Evolutionary conservation across 2,329 filamentous ascomycete species (phyloP), one percentile per base, ranked within the genome.

Genomic region (Gnomoniopsis smithogilvyi): DNA sequence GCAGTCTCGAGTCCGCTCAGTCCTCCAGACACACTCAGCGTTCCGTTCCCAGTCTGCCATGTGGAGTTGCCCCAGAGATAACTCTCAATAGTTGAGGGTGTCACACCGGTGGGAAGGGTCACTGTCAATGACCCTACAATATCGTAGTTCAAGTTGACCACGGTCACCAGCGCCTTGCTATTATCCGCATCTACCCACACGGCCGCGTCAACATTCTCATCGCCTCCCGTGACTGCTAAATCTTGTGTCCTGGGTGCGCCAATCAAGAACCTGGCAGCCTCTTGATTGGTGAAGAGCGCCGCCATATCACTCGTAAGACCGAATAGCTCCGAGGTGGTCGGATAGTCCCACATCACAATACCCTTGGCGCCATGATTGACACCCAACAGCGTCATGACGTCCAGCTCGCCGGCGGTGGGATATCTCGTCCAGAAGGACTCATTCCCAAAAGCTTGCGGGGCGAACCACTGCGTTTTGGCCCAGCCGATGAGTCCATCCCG

Each of bases 331-430:
- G 60, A 46, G 14, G 63, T 69, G 4, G 75, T 75, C 0, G 79
- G 79, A 62, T 75, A 82, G 17, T 71, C 67, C 80, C 80, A 83
- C 63, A 71, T 73, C 34, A 79, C 75, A 43, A 82, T 70, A 0
- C 76, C 80, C 64, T 78, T 82, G 0, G 77, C 79, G 49, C 76
- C 74, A 62, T 81, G 78, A 61, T 80, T 81, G 50, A 82, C 64
- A 49, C 70, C 71, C 14, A 82, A 63, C 60, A 80, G 68, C 50
- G 71, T 75, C 78, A 81, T 80, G 2, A 73, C 76, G 34, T 73
- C 71, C 54, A 77, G 75, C 64, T 82, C 80, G 0, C 64, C 69
- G 0, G 67, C 64, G 2, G 74, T 80, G 4, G 79, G 80, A 54
- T 74, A 74, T 4, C 78, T 66, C 10, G 64, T 60, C 80, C 80